These are phyloP conservation scores for Bretschneidera sinensis DNA, from an alignment of 345 rosid species.

Conservation along the genomic window DNA sequence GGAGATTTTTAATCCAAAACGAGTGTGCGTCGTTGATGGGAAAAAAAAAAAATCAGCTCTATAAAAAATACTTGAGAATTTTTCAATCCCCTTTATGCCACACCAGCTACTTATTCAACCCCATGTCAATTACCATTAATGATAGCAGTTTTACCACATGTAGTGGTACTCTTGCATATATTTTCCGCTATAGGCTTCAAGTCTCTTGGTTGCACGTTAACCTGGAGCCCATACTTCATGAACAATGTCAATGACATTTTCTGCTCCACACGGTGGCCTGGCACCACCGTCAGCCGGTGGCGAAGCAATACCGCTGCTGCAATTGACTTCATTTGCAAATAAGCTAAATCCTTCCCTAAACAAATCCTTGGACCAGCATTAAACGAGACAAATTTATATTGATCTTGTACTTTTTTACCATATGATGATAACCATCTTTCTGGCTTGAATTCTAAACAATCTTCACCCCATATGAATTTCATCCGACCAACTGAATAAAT, in stretches of 20 bases:
- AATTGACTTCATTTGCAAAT: conserved; percentile 74
- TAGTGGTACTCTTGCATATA: conserved; percentile 7
- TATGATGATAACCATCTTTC: conserved; percentile 57
- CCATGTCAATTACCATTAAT: conserved; percentile 8
- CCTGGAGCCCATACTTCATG: conserved; percentile 64
- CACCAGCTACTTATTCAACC: conserved; percentile 4
- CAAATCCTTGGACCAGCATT: conserved; percentile 77
- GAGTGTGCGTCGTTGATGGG: too few species aligned
- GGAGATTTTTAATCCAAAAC: too few species aligned
- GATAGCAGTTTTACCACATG: not conserved
- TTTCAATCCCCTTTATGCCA: not conserved
- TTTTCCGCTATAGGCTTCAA: conserved; percentile 26
- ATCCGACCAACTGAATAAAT: conserved; percentile 66
- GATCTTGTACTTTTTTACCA: conserved; percentile 29
- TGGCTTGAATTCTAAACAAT: conserved; percentile 57
- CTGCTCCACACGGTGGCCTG: conserved; percentile 72
- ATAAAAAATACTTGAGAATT: too few species aligned
- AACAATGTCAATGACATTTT: conserved; percentile 75
- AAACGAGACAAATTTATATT: conserved; percentile 58
- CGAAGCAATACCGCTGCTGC: conserved; percentile 56
- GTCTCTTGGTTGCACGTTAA: conserved; percentile 47
- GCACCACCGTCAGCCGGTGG: conserved; percentile 42
- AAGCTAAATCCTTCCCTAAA: conserved; percentile 63
- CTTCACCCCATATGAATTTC: conserved; percentile 64
- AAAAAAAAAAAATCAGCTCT: too few species aligned